phyloP scores from a whole-genome alignment of 1,284 basidiomycete species.

The Rhodofomes roseus region DNA sequence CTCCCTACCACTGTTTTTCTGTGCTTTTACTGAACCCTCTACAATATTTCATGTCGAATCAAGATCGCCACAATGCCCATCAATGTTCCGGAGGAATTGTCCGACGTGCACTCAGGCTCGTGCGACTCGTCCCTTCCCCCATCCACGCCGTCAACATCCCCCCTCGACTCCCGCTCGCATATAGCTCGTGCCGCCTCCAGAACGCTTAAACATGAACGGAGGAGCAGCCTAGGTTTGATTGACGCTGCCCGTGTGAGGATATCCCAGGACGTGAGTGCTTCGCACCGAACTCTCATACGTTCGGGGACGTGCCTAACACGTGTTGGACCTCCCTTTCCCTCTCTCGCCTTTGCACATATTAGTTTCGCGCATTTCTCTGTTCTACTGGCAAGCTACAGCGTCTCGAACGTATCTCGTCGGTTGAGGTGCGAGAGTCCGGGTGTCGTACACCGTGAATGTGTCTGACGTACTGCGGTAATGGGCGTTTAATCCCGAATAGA shows the following conservation, averaged over 20 bases:
- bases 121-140: conserved; percentile 24
- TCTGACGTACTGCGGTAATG: conserved; percentile 12
- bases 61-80: neutral
- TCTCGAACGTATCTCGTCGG: conserved; percentile 17
- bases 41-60: neutral
- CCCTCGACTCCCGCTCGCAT: conserved; percentile 20
- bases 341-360: conserved; percentile 21
- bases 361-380: conserved; percentile 32
- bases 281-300: conserved; percentile 20
- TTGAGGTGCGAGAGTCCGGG: conserved; percentile 19
- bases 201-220: conserved; percentile 17
- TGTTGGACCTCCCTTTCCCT: conserved; percentile 20
- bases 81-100: conserved; percentile 12
- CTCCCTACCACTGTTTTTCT: neutral
- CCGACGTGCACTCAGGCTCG: conserved; percentile 19
- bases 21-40: neutral
- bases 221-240: conserved; percentile 29
- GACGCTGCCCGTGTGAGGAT: conserved; percentile 31
- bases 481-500: conserved; percentile 13
- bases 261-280: conserved; percentile 30
- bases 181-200: conserved; percentile 14
- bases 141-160: conserved; percentile 21
- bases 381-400: conserved; percentile 26
- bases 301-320: conserved; percentile 34
- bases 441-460: conserved; percentile 5